Conservation (phyloP, 352 stramenopile species). For the Phytophthora sansomeana region DNA sequence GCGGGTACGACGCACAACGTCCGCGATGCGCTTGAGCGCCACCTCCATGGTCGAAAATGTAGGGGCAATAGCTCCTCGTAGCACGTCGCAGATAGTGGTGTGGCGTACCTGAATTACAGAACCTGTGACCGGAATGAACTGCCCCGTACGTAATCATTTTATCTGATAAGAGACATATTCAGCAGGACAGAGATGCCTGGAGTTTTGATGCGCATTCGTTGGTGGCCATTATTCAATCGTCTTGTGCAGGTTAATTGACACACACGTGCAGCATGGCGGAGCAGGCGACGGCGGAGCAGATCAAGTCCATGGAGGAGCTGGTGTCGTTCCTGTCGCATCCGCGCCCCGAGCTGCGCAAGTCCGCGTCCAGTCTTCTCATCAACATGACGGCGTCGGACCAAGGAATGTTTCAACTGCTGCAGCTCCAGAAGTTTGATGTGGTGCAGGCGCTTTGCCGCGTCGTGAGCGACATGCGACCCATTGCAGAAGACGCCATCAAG, state of each 20-base stretch:
- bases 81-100: slow-evolving; percentile 26
- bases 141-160: slow-evolving; percentile 5
- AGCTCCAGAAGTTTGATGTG: slow-evolving; percentile 74
- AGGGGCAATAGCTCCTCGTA: slow-evolving; percentile 5
- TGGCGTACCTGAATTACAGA: slow-evolving; percentile 6
- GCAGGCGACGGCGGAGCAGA: slow-evolving; percentile 52
- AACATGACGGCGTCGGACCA: slow-evolving; percentile 87
- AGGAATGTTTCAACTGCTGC: slow-evolving; percentile 79
- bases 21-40: slow-evolving; percentile 56
- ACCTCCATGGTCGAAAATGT: slow-evolving; percentile 37
- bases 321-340: slow-evolving; percentile 85
- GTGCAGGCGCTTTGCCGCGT: slow-evolving; percentile 82
- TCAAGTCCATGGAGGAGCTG: slow-evolving; percentile 85
- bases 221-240: slow-evolving; percentile 35
- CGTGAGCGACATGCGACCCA: slow-evolving; percentile 85
- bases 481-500: slow-evolving; percentile 88
- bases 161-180: slow-evolving; percentile 7
- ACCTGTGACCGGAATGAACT: slow-evolving; percentile 6
- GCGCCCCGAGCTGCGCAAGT: slow-evolving; percentile 88
- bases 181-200: slow-evolving; percentile 13
- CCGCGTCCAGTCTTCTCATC: slow-evolving; percentile 80
- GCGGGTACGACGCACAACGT: slow-evolving; percentile 57
- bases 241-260: neutral
- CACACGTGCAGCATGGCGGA: slow-evolving; percentile 42
- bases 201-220: slow-evolving; percentile 37